Base-by-base conservation (phyloP, 768 basidiomycete species). In the Mrakia gelida region DNA sequence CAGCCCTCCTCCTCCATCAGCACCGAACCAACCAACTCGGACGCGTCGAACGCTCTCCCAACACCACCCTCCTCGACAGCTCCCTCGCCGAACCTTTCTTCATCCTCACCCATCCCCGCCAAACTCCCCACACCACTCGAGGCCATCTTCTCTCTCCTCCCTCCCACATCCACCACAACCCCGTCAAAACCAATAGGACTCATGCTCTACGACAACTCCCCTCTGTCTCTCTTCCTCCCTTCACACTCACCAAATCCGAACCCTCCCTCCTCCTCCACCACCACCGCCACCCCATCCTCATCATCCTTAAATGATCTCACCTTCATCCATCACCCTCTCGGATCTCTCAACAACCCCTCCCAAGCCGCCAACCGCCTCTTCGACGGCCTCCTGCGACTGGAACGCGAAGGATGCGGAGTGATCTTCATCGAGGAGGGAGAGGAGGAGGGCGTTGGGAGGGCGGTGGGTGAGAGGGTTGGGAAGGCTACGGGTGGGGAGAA, bases 381-480 rank as follows among this genome's bases (percentile, higher is more conserved):
- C 81, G 92, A 94, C 80, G 95, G 93, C 0, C 84, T 98, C 73
- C 87, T 97, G 62, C 88, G 90, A 2, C 86, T 98, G 52, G 96
- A 98, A 78, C 79, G 79, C 79, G 85, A 83, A 34, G 86, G 88
- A 71, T 91, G 91, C 6, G 94, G 93, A 3, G 90, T 93, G 81
- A 81, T 90, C 73, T 96, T 98, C 80, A 83, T 96, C 18, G 88
- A 96, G 76, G 95, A 98, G 84, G 94, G 91, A 13, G 85, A 87
- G 56, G 93, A 97, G 84, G 93, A 95, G 84, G 88, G 89, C 52
- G 91, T 97, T 81, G 96, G 96, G 0, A 85, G 97, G 41, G 96
- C 96, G 9, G 89, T 98, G 41, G 98, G 97, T 94, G 97, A 98
- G 84, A 88, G 96, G 26, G 89, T 95, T 34, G 88, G 88, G 79